These are phyloP conservation scores for Fusarium globosum DNA, from an alignment of 2,329 filamentous ascomycete species.

Conservation along the genomic window DNA sequence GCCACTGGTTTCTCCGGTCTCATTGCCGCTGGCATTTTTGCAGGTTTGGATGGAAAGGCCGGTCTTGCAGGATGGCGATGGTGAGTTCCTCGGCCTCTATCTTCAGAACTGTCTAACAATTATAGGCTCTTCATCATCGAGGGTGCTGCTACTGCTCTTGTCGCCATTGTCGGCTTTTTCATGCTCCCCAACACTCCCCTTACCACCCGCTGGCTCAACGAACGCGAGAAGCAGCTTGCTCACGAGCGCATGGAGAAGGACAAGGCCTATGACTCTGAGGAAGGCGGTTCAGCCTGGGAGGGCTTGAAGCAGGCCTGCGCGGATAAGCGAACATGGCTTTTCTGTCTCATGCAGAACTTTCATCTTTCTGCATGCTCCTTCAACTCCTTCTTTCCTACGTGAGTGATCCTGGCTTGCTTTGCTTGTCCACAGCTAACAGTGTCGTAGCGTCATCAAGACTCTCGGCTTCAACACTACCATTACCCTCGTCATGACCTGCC, in stretches of 20 bases:
- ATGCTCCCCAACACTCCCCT: constrained; percentile 55
- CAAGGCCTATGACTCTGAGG: constrained; percentile 59
- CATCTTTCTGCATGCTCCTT: constrained; percentile 61
- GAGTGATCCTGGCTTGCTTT: not conserved
- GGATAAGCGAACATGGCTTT: constrained; percentile 64
- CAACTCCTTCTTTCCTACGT: constrained; percentile 59
- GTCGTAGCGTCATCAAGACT: constrained; percentile 57
- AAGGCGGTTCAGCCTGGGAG: constrained; percentile 53
- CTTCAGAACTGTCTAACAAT: not conserved
- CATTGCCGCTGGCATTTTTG: constrained; percentile 70
- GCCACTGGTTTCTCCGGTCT: constrained; percentile 75
- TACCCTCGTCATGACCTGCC: constrained; percentile 63
- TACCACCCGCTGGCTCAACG: constrained; percentile 56
- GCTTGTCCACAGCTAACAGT: not conserved
- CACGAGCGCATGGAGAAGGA: constrained; percentile 62
- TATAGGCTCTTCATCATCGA: constrained; percentile 60
- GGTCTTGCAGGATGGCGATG: constrained; percentile 73
- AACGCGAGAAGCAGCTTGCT: constrained; percentile 60
- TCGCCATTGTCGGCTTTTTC: constrained; percentile 47
- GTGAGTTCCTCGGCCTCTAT: constrained; percentile 40
- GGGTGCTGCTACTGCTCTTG: constrained; percentile 57
- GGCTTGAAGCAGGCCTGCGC: constrained; percentile 61
- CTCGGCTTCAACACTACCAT: constrained; percentile 61
- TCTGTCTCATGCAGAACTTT: constrained; percentile 67
- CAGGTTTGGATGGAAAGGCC: constrained; percentile 51